Conservation (phyloP, 2,329 filamentous ascomycete genomes). For the Phyllachora maydis region DNA sequence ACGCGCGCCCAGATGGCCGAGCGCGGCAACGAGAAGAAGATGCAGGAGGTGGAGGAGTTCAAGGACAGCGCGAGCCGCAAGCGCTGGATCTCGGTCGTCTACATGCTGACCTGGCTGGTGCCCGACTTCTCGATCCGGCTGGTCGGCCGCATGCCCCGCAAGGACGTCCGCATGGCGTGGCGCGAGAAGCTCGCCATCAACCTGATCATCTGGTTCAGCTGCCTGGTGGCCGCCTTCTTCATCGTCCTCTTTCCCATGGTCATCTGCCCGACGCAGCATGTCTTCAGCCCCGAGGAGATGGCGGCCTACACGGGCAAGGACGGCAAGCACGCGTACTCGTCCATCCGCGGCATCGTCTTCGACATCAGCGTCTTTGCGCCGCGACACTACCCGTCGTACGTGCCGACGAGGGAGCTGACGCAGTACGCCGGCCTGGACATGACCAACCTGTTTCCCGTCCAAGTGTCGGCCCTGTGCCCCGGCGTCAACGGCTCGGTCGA, state of each 20-base stretch:
- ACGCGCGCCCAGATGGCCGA: conserved; percentile 63
- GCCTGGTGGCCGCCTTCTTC: conserved; percentile 72
- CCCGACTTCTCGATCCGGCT: conserved; percentile 66
- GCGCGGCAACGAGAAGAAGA: too few species aligned
- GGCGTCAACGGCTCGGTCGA: conserved; percentile 43
- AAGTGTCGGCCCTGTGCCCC: conserved; percentile 52
- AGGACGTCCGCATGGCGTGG: conserved; percentile 94
- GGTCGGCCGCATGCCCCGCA: conserved; percentile 87
- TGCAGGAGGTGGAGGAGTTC: conserved; percentile 51
- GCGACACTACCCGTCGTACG: conserved; percentile 48
- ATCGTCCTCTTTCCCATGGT: conserved; percentile 72
- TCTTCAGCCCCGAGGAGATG: conserved; percentile 63
- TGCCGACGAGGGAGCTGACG: conserved; percentile 44
- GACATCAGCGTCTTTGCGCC: conserved; percentile 82
- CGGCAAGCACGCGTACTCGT: conserved; percentile 80
- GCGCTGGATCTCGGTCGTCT: conserved; percentile 64
- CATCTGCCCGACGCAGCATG: conserved; percentile 79
- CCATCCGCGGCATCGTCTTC: conserved; percentile 74
- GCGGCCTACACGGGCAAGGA: conserved; percentile 44
- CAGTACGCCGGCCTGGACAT: conserved; percentile 62
- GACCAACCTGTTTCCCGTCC: conserved; percentile 72
- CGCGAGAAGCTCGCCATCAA: conserved; percentile 81
- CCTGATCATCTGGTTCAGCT: conserved; percentile 60
- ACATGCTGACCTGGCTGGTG: conserved; percentile 84
- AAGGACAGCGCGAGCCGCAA: conserved; percentile 43